phyloP scores from a whole-genome alignment of 495 filamentous ascomycete genomes.

The Wilcoxina mikolae region DNA sequence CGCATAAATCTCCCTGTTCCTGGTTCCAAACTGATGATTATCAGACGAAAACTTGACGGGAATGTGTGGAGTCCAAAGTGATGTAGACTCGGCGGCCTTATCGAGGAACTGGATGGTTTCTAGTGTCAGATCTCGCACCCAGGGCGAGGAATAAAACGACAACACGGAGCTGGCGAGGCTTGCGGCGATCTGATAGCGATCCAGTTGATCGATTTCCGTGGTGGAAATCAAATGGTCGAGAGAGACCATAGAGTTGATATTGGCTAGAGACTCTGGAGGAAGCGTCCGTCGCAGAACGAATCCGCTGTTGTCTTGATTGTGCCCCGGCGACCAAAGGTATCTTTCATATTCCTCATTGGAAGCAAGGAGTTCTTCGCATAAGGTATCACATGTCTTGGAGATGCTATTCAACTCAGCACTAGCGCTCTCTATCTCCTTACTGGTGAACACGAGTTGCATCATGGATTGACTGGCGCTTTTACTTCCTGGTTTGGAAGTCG shows the following conservation, averaged over 20 bases:
- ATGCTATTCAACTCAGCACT: not conserved
- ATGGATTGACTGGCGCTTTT: not conserved
- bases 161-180: constrained; percentile 12
- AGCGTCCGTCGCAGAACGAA: constrained; percentile 6
- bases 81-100: not conserved
- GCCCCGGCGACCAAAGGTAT: not conserved
- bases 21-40: not conserved
- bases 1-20: constrained; percentile 6
- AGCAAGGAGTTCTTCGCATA: constrained; percentile 5
- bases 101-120: constrained; percentile 12
- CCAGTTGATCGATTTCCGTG: not conserved
- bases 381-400: not conserved
- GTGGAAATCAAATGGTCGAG: not conserved
- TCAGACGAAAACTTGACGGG: not conserved
- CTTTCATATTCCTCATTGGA: constrained; percentile 1
- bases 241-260: not conserved
- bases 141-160: constrained; percentile 10
- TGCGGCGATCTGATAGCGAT: constrained; percentile 8
- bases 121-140: constrained; percentile 8
- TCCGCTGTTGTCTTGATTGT: not conserved
- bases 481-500: not conserved
- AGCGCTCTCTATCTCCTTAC: not conserved
- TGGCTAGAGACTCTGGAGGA: not conserved
- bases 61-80: constrained; percentile 8
- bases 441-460: constrained; percentile 6